phyloP scores from a whole-genome alignment of 2,329 filamentous ascomycete species.

The Colletotrichum sp. region DNA sequence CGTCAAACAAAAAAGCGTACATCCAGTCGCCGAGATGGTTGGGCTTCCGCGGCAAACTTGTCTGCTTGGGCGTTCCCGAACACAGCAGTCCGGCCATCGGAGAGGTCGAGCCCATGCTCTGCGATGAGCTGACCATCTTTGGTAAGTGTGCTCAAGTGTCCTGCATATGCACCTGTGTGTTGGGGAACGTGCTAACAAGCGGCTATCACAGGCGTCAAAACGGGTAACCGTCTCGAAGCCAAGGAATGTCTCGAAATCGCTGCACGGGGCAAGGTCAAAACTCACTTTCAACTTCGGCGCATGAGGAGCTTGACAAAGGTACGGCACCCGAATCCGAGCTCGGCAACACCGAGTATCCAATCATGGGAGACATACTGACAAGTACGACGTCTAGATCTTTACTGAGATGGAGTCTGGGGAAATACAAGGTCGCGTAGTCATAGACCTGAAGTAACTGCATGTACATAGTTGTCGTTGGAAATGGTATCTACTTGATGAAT shows the following conservation, averaged over 20 bases:
- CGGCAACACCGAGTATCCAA: background rate
- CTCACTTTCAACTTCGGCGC: constrained; percentile 15
- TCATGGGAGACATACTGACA: background rate
- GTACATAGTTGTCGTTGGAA: background rate
- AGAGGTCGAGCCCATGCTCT: constrained; percentile 12
- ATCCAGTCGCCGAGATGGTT: constrained; percentile 26
- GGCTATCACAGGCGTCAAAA: constrained; percentile 4
- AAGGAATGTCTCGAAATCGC: constrained; percentile 20
- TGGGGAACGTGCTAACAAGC: background rate
- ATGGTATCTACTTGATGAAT: background rate
- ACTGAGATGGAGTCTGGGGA: constrained; percentile 14
- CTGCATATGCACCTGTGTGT: background rate
- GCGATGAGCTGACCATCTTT: constrained; percentile 17
- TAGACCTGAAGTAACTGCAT: constrained; percentile 5
- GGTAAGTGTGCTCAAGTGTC: background rate
- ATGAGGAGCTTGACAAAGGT: constrained; percentile 20
- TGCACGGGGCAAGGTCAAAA: constrained; percentile 15
- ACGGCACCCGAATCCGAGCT: background rate
- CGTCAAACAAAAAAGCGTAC: constrained; percentile 26
- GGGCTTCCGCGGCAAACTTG: constrained; percentile 30
- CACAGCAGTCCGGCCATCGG: background rate
- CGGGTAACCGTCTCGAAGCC: constrained; percentile 17
- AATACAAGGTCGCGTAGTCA: constrained; percentile 17
- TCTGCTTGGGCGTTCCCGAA: constrained; percentile 30
- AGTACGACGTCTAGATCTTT: background rate